Conservation (phyloP, 2,329 filamentous ascomycete genomes). For the Alternaria sp. region DNA sequence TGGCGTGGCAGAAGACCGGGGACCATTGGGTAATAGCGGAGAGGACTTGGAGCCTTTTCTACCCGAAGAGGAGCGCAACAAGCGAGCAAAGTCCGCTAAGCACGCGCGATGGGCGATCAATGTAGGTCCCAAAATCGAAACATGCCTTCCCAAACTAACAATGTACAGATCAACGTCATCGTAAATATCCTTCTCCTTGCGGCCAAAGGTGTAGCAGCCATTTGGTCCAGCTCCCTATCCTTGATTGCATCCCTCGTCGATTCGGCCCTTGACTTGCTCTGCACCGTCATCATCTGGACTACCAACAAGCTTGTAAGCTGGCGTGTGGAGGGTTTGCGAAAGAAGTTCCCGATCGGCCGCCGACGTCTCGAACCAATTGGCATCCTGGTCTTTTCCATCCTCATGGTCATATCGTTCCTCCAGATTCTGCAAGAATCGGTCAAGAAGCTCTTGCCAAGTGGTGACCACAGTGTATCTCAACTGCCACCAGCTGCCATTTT, state of each 20-base stretch:
- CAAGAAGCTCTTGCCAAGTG: conserved; percentile 60
- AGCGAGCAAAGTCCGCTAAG: conserved; percentile 54
- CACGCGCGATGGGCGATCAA: conserved; percentile 65
- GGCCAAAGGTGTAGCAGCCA: conserved; percentile 62
- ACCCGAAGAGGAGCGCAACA: conserved; percentile 61
- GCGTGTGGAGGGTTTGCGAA: conserved; percentile 58
- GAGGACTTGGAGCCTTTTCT: conserved; percentile 63
- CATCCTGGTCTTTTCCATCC: conserved; percentile 67
- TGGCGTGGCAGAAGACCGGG: conserved; percentile 60
- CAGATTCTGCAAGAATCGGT: conserved; percentile 68
- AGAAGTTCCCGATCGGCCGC: conserved; percentile 62
- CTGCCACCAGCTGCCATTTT: conserved; percentile 62
- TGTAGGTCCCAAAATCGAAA: conserved; percentile 30
- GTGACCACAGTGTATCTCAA: conserved; percentile 55
- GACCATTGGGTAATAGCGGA: conserved; percentile 56
- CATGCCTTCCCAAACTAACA: conserved; percentile 3
- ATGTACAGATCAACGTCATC: conserved; percentile 60
- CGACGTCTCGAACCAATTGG: conserved; percentile 65
- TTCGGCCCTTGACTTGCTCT: conserved; percentile 66
- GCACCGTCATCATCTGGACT: conserved; percentile 66
- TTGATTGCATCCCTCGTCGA: conserved; percentile 68
- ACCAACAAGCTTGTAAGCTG: conserved; percentile 66
- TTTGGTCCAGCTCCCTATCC: conserved; percentile 64
- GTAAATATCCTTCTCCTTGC: conserved; percentile 64
- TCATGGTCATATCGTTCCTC: conserved; percentile 67